Conservation (phyloP, 805 yeast genomes). For the Metschnikowia vanudenii region DNA sequence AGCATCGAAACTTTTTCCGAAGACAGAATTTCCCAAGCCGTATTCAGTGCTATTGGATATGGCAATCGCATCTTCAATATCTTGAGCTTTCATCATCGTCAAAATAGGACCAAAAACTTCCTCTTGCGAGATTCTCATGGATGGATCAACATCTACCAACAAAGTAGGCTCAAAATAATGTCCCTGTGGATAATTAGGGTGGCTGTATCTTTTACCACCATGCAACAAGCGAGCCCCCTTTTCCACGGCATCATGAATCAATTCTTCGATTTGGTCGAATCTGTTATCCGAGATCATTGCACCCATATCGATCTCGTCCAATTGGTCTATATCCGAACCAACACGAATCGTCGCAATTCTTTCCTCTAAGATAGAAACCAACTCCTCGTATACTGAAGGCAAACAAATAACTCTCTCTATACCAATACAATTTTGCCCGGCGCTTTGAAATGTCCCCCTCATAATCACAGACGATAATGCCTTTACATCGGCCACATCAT, state of each 20-base stretch:
- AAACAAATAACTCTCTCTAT: conserved; percentile 89
- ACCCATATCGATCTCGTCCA: conserved; percentile 92
- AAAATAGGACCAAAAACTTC: conserved; percentile 96
- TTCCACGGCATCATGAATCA: conserved; percentile 69
- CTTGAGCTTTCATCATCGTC: conserved; percentile 70
- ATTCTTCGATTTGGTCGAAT: conserved; percentile 62
- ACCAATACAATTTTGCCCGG: conserved; percentile 98
- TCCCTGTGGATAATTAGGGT: conserved; percentile 95
- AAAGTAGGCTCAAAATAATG: conserved; percentile 91
- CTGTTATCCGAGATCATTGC: conserved; percentile 85
- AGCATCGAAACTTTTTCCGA: conserved; percentile 60
- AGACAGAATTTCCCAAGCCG: conserved; percentile 91
- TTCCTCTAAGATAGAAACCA: conserved; percentile 54
- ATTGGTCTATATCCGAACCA: conserved; percentile 91
- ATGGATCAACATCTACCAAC: conserved; percentile 71
- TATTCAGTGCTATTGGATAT: conserved; percentile 82
- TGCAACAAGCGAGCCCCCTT: conserved; percentile 76
- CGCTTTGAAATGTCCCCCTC: conserved; percentile 95
- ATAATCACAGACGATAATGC: conserved; percentile 70
- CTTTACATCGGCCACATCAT: conserved; percentile 60
- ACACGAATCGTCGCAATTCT: conserved; percentile 64
- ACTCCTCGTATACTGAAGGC: conserved; percentile 60
- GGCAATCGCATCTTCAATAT: conserved; percentile 64
- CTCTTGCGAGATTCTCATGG: conserved; percentile 76
- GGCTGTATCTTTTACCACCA: conserved; percentile 80